A percentile compares a stretch with the other conserved stretches of the same genome.
Conservation (phyloP, 148 eudicot genomes). For the Suaeda aralocaspica region DNA sequence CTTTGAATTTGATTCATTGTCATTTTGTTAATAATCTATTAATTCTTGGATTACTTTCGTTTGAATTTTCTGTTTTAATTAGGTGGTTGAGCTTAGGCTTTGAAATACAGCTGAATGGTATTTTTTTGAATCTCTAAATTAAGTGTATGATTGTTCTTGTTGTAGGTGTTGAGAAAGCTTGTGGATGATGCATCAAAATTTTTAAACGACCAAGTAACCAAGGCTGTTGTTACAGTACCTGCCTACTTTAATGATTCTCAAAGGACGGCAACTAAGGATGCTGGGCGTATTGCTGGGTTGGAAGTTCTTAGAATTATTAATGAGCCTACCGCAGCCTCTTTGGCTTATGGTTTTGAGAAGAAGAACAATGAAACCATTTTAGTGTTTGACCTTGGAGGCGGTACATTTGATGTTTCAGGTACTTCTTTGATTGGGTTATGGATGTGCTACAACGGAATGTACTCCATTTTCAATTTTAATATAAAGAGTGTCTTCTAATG, state of each 20-base stretch:
- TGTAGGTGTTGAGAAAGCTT: constrained; percentile 88
- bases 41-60: too few species aligned
- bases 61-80: background rate
- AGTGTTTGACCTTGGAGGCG: constrained; percentile 99
- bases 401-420: constrained; percentile 99
- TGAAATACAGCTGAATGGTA: background rate
- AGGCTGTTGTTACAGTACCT: constrained; percentile 94
- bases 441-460: background rate
- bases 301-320: constrained; percentile 92
- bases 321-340: constrained; percentile 95
- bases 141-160: background rate
- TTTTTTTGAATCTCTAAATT: background rate
- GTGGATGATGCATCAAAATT: constrained; percentile 97
- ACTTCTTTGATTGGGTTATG: constrained; percentile 4
- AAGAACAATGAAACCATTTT: constrained; percentile 89
- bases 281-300: constrained; percentile 93
- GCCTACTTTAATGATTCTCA: constrained; percentile 98
- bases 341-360: constrained; percentile 99
- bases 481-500: background rate
- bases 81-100: background rate
- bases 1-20: too few species aligned
- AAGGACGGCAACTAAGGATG: constrained; percentile 97
- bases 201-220: constrained; percentile 80
- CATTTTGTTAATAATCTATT: too few species aligned
- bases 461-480: background rate